A percentile compares a stretch with the other conserved stretches of the same genome.
Conservation (phyloP, 345 rosid genomes). For the Salix caprea region DNA sequence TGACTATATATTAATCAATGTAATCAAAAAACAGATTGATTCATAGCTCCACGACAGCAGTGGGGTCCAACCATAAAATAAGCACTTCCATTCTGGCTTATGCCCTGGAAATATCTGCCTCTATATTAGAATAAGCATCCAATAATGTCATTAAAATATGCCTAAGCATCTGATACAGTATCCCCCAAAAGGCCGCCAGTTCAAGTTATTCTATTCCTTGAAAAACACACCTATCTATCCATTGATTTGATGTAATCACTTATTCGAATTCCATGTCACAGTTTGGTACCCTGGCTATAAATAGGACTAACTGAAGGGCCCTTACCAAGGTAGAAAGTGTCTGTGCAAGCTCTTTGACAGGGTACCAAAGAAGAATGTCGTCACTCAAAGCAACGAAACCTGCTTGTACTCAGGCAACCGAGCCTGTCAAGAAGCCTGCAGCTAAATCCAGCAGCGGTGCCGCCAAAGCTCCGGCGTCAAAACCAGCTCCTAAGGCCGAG, state of each 20-base stretch:
- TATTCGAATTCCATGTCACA: conserved; percentile 17
- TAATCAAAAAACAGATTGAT: neutral
- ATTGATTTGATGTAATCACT: conserved; percentile 5
- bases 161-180: conserved; percentile 35
- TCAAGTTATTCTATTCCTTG: conserved; percentile 28
- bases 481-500: conserved; percentile 16
- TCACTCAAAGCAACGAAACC: conserved; percentile 53
- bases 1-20: neutral
- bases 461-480: conserved; percentile 30
- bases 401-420: conserved; percentile 22
- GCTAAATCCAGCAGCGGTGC: neutral
- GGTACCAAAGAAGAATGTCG: conserved; percentile 32
- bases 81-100: neutral
- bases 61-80: neutral
- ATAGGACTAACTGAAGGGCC: neutral
- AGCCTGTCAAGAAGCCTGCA: conserved; percentile 34
- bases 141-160: conserved; percentile 17
- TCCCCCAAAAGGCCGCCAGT: conserved; percentile 6
- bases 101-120: neutral
- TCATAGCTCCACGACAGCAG: neutral
- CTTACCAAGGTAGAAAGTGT: conserved; percentile 1
- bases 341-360: neutral
- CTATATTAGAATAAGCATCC: conserved; percentile 29
- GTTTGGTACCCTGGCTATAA: neutral
- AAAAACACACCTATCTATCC: neutral